Conservation (phyloP, 768 basidiomycete genomes). For the Tulasnella sp. region DNA sequence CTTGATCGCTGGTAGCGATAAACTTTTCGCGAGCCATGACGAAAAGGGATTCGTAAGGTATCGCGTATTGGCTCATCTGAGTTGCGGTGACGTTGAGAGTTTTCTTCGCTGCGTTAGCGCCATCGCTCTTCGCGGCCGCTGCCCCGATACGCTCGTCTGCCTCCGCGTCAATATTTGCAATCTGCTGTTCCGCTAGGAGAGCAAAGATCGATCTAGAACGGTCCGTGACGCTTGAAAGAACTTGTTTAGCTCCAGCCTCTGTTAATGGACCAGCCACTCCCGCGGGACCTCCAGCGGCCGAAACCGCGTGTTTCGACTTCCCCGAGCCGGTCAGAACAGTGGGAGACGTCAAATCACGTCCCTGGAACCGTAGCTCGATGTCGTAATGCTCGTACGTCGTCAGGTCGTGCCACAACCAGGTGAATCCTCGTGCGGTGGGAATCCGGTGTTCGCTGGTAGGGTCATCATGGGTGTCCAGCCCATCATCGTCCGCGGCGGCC, state of each 20-base stretch:
- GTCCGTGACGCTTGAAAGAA: slow-evolving; percentile 80
- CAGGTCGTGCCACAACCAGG: slow-evolving; percentile 86
- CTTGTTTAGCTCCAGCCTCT: slow-evolving; percentile 72
- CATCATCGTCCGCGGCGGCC: slow-evolving; percentile 20
- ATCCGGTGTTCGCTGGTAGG: slow-evolving; percentile 44
- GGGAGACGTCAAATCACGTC: slow-evolving; percentile 39
- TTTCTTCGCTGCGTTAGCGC: slow-evolving; percentile 26
- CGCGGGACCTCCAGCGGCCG: slow-evolving; percentile 31
- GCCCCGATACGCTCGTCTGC: slow-evolving; percentile 28
- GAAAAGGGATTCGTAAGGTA: slow-evolving; percentile 66
- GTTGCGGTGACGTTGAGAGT: slow-evolving; percentile 38
- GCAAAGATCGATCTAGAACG: slow-evolving; percentile 80
- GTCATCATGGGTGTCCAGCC: slow-evolving; percentile 8
- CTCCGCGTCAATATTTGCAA: slow-evolving; percentile 52
- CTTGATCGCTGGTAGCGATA: slow-evolving; percentile 82
- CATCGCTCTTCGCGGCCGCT: slow-evolving; percentile 30
- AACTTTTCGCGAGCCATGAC: slow-evolving; percentile 73
- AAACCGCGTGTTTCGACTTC: slow-evolving; percentile 37
- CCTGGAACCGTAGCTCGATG: slow-evolving; percentile 50
- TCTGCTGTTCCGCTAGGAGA: slow-evolving; percentile 63
- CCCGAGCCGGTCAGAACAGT: slow-evolving; percentile 33
- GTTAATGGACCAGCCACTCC: slow-evolving; percentile 42
- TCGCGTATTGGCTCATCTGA: slow-evolving; percentile 48
- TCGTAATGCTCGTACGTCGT: slow-evolving; percentile 83
- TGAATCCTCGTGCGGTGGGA: slow-evolving; percentile 30